These are phyloP conservation scores for Diaporthe capsici DNA, from an alignment of 2,329 filamentous ascomycete species.

Conservation along the genomic window DNA sequence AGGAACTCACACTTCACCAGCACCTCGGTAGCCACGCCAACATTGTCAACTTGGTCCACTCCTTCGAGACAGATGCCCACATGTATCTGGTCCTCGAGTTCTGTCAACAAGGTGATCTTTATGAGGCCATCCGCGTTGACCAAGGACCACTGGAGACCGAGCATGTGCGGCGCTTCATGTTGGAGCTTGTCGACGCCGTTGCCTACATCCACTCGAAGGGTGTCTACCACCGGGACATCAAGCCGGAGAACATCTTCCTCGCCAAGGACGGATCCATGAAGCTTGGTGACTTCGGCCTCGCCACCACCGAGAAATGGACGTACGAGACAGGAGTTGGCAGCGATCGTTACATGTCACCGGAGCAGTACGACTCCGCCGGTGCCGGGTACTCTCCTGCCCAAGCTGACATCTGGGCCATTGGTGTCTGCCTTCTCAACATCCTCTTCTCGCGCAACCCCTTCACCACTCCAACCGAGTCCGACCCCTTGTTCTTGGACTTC, in stretches of 20 bases:
- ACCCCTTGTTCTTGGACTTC: conserved; percentile 94
- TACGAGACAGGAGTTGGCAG: conserved; percentile 95
- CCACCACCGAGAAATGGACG: conserved; percentile 90
- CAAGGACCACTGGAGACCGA: conserved; percentile 94
- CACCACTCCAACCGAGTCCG: conserved; percentile 88
- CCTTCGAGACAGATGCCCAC: conserved; percentile 93
- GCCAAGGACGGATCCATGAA: conserved; percentile 91
- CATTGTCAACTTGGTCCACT: conserved; percentile 92
- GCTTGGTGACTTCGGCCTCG: conserved; percentile 95
- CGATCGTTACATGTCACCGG: conserved; percentile 98
- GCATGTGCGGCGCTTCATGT: conserved; percentile 97
- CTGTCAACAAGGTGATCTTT: conserved; percentile 94
- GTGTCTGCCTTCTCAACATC: conserved; percentile 95
- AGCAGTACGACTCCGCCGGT: conserved; percentile 92
- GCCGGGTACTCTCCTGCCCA: conserved; percentile 92
- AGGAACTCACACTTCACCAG: conserved; percentile 84
- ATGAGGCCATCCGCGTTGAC: conserved; percentile 93
- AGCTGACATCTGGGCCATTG: conserved; percentile 97
- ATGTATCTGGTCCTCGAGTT: conserved; percentile 95
- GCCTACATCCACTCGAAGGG: conserved; percentile 92
- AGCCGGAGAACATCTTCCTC: conserved; percentile 99
- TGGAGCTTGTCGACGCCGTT: conserved; percentile 91
- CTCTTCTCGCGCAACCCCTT: conserved; percentile 98
- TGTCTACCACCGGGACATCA: conserved; percentile 97
- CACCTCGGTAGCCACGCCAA: conserved; percentile 86